Evolutionary conservation across 1,284 basidiomycete species (phyloP).

Genomic region (Marasmius tenuissimus): DNA sequence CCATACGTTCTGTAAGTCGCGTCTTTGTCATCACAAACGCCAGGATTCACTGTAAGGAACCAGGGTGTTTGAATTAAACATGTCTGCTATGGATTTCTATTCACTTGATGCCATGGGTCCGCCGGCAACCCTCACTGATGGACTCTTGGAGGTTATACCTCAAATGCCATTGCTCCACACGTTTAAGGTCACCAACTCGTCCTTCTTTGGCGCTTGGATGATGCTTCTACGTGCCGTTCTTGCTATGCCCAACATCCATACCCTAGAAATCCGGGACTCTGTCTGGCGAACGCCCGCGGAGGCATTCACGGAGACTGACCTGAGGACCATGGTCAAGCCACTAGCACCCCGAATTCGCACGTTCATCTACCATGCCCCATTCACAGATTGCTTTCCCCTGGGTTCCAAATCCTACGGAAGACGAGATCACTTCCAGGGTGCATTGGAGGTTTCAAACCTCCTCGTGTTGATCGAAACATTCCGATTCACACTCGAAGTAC

Average conservation of each 20-base stretch:
- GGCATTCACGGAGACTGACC: not conserved
- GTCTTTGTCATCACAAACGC: not conserved
- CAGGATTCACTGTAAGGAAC: not conserved
- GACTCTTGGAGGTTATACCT: constrained; percentile 6
- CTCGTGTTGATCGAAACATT: constrained; percentile 1
- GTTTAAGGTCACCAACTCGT: constrained; percentile 11
- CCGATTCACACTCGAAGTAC: constrained; percentile 1
- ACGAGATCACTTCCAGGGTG: constrained; percentile 10
- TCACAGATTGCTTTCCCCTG: constrained; percentile 13
- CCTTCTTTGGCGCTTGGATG: constrained; percentile 11
- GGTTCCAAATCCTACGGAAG: constrained; percentile 11
- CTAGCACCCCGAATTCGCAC: not conserved
- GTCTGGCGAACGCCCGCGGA: constrained; percentile 11
- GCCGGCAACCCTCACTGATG: constrained; percentile 7
- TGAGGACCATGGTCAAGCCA: not conserved
- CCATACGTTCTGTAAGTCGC: constrained; percentile 5
- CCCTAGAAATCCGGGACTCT: constrained; percentile 11
- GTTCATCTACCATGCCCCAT: constrained; percentile 13
- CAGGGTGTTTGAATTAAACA: constrained; percentile 11
- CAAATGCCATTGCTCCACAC: constrained; percentile 8
- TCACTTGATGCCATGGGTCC: constrained; percentile 1
- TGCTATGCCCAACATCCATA: constrained; percentile 1
- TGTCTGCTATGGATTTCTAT: constrained; percentile 6
- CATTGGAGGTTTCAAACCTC: constrained; percentile 10
- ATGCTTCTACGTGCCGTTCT: constrained; percentile 7